A percentile compares a stretch with the other conserved stretches of the same genome.
Evolutionary conservation across 176 grass and related monocot genomes (phyloP).

Genomic region (Olyra latifolia): DNA sequence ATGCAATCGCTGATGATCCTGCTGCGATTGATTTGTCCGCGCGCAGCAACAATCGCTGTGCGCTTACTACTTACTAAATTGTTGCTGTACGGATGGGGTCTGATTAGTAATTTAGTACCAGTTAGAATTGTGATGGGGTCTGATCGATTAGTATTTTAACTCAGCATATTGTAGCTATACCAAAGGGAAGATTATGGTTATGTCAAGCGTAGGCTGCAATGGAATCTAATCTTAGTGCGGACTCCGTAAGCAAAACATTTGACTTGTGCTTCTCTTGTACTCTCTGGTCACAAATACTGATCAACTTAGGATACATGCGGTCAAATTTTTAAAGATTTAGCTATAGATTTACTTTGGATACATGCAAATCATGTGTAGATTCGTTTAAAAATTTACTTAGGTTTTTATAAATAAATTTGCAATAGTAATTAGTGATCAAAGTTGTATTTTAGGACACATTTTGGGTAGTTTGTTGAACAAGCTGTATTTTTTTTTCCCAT

Average conservation of each 20-base stretch:
- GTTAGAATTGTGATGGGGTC: too few relatives aligned
- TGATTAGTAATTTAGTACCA: neutral
- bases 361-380: too few relatives aligned
- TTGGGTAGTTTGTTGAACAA: neutral
- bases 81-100: neutral
- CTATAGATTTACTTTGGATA: too few relatives aligned
- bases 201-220: neutral
- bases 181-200: neutral
- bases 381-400: too few relatives aligned
- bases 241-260: neutral
- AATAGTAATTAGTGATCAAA: too few relatives aligned
- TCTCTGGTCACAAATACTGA: too few relatives aligned
- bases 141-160: too few relatives aligned
- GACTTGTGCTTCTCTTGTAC: neutral
- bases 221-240: neutral
- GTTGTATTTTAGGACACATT: slow-evolving; percentile 2
- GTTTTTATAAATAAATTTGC: too few relatives aligned
- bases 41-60: neutral
- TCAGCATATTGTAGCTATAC: neutral
- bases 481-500: neutral
- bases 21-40: neutral
- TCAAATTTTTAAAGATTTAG: too few relatives aligned
- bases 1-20: neutral
- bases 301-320: too few relatives aligned
- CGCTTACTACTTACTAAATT: neutral